phyloP scores from a whole-genome alignment of 768 basidiomycete species.

The Paxillus involutus region DNA sequence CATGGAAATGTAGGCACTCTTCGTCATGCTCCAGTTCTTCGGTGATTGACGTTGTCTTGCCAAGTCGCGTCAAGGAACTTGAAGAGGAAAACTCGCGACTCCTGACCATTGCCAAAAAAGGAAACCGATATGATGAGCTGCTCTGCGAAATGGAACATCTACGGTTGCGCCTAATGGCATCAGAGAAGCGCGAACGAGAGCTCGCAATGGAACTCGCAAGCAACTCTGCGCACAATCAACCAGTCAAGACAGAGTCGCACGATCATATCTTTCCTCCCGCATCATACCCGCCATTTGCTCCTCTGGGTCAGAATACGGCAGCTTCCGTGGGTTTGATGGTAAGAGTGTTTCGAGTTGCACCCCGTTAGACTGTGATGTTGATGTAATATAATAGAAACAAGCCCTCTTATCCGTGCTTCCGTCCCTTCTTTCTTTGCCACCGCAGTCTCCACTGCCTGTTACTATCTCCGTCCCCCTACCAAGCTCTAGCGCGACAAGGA shows the following conservation, averaged over 20 bases:
- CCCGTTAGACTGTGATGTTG: conserved; percentile 6
- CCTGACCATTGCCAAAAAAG: conserved; percentile 53
- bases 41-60: conserved; percentile 18
- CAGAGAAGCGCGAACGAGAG: conserved; percentile 65
- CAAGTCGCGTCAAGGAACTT: conserved; percentile 78
- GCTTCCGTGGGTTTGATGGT: conserved; percentile 76
- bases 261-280: conserved; percentile 52
- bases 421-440: conserved; percentile 66
- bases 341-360: conserved; percentile 9
- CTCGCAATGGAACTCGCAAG: conserved; percentile 61
- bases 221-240: conserved; percentile 31
- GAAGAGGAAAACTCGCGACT: conserved; percentile 84
- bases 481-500: conserved; percentile 31
- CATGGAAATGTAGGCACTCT: conserved; percentile 79
- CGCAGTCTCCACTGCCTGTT: conserved; percentile 53
- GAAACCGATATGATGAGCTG: conserved; percentile 39
- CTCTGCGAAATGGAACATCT: conserved; percentile 66
- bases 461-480: conserved; percentile 56
- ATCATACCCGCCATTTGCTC: conserved; percentile 34
- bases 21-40: conserved; percentile 5
- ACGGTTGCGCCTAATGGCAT: conserved; percentile 60
- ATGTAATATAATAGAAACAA: conserved; percentile 40
- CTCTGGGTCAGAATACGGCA: conserved; percentile 51
- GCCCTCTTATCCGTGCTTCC: conserved; percentile 79
- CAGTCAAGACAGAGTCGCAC: conserved; percentile 59